These are phyloP conservation scores for Ceratobasidium sp. DNA, from an alignment of 1,284 basidiomycete genomes.

Conservation along the genomic window DNA sequence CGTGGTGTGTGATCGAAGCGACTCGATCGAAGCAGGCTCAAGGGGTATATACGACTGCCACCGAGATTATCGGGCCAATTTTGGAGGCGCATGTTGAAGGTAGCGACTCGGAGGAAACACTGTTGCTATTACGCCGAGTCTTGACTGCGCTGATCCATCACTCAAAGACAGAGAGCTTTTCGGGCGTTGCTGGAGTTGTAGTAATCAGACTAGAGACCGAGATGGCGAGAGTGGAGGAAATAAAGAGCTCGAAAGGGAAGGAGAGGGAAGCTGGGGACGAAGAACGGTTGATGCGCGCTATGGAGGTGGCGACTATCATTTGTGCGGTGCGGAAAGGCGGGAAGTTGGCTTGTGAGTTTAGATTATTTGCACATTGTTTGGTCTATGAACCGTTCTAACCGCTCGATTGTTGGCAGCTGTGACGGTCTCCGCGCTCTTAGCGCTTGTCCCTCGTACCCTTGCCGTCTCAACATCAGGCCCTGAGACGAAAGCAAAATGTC, in stretches of 20 bases:
- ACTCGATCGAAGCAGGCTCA: constrained; percentile 61
- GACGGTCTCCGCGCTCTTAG: constrained; percentile 43
- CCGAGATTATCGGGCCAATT: constrained; percentile 59
- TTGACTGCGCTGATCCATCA: constrained; percentile 87
- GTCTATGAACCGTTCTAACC: constrained; percentile 64
- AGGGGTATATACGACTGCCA: constrained; percentile 63
- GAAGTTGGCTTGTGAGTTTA: constrained; percentile 34
- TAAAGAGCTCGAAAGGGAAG: neutral
- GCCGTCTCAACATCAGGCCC: neutral
- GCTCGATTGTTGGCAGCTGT: constrained; percentile 63
- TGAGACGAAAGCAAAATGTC: neutral
- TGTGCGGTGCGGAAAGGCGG: constrained; percentile 58
- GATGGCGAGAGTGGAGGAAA: constrained; percentile 4
- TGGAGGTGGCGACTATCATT: constrained; percentile 64
- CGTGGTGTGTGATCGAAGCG: constrained; percentile 77
- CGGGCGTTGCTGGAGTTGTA: constrained; percentile 67
- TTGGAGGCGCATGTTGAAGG: constrained; percentile 66
- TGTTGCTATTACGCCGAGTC: constrained; percentile 74
- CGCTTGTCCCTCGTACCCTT: constrained; percentile 11
- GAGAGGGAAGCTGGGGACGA: constrained; percentile 3
- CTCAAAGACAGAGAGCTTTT: constrained; percentile 74
- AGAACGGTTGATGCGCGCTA: constrained; percentile 43
- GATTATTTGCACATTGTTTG: constrained; percentile 39
- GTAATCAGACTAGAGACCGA: constrained; percentile 51
- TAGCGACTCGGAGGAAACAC: constrained; percentile 58